Evolutionary conservation across 305 asterid genomes (phyloP), one percentile per base, ranked within the genome.

Genomic region (Striga hermonthica): DNA sequence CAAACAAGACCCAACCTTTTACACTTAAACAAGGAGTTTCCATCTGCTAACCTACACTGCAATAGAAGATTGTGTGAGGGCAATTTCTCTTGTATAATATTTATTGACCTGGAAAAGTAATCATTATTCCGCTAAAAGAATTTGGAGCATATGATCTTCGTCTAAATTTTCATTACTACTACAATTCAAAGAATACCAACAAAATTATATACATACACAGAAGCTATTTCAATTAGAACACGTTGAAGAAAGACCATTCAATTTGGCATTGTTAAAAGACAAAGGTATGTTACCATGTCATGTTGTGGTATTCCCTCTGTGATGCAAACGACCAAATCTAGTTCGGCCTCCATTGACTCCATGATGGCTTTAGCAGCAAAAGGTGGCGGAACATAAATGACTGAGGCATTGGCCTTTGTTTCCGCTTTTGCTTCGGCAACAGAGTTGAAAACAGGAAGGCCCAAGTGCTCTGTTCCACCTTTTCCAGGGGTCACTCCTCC

Each of bases 221-320:
- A 41, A 71, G 31, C 61, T 41, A 11, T 39, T 36, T 45, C 47
- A 64, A 48, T 15, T 9, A 40, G 62, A 56, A 35, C 12, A 41
- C 40, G 53, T 28, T 60, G 44, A 28, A 60, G 64, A 65, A 68
- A 59, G 59, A 49, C 55, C 35, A 64, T 43, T 40, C 62, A 45
- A 37, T 63, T 60, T 67, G 15, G 49, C 50, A 39, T 44, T 34
- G 45, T 55, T 31, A 62, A 65, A 57, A 36, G 34, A 56, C 28
- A 38, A 31, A 48, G 15, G 41, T 43, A 34, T 38, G 43, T 76
- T 86, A 91, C 98, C 98, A 92, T 92, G 77, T 92, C 98, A 74
- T 91, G 97, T 58, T 91, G 98, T 8, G 98, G 97, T 66, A 91
- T 87, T 72, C 98, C 98, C 72, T 92, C 98, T 2, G 98, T 92